Percentiles rank a stretch among this genome's conserved stretches.
Conservation (phyloP, 23 red algal genomes). For the Gracilariopsis chorda region DNA sequence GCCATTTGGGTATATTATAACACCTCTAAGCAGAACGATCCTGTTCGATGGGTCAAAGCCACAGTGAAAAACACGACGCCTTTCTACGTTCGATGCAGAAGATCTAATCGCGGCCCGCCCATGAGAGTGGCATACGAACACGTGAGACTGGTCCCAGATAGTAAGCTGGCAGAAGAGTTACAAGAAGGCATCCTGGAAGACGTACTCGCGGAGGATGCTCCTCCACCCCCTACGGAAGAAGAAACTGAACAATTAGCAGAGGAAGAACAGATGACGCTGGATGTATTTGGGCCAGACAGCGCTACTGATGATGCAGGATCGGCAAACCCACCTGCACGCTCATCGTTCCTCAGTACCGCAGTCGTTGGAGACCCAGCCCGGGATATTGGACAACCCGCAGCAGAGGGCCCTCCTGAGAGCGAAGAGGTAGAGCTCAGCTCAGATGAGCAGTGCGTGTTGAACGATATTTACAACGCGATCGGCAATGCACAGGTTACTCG, state of each 20-base stretch:
- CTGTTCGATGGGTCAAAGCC: neutral
- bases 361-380: neutral
- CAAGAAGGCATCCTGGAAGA: neutral
- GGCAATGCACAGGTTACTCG: neutral
- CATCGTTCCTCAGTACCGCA: neutral
- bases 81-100: neutral
- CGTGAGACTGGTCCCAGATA: neutral
- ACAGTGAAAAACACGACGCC: slow-evolving; percentile 4
- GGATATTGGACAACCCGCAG: neutral
- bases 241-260: neutral
- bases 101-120: neutral
- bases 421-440: neutral
- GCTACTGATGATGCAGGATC: neutral
- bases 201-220: neutral
- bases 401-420: neutral
- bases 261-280: slow-evolving; percentile 32
- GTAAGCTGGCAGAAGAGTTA: neutral
- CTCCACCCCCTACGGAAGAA: neutral
- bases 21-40: slow-evolving; percentile 3
- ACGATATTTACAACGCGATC: neutral
- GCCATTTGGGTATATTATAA: slow-evolving; percentile 17
- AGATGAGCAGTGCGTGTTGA: neutral
- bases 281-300: slow-evolving; percentile 17
- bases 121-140: slow-evolving; percentile 27
- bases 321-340: neutral